Base-by-base conservation (phyloP, 1,284 basidiomycete species). In the Mycosarcoma mackinlayi region DNA sequence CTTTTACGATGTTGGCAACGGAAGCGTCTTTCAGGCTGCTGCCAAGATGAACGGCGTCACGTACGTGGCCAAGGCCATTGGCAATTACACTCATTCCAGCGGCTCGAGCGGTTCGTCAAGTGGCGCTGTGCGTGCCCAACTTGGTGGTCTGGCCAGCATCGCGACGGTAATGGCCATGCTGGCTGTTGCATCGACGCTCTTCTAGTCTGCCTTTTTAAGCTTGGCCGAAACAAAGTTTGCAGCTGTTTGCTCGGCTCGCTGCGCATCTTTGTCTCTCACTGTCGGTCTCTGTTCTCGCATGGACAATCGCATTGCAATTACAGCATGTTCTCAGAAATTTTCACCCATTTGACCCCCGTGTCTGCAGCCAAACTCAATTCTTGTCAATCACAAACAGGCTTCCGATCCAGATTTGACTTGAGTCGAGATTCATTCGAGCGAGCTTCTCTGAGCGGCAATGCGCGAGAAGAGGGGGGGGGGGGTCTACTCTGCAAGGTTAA, bases 31-130 rank as follows among this genome's bases (percentile, higher is more conserved):
- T 58, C 56, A 81, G 48, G 83, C 80, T 14, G 80, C 80, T 0
- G 82, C 83, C 2, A 23, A 47, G 23, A 75, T 84, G 64, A 84
- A 84, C 56, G 73, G 78, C 14, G 77, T 84, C 1, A 42, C 62
- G 21, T 84, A 81, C 54, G 62, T 47, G 10, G 76, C 73, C 38
- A 76, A 70, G 37, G 57, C 73, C 7, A 59, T 65, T 1, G 55
- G 72, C 7, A 62, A 75, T 41, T 56, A 51, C 2, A 66, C 63
- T 7, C 44, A 47, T 35, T 39, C 50, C 1, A 41, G 51, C 6
- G 23, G 73, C 16, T 71, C 65, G 47, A 19, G 33, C 9, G 28
- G 34, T 3, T 40, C 28, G n/a, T 55, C 73, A 4, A 47, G 66
- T 16, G 31, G 42, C 4, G 13, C 16, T n/a, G 3, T 16, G 25